Evolutionary conservation across 768 basidiomycete species (phyloP), one percentile per base, ranked within the genome.

Genomic region (Tulasnella sp.): DNA sequence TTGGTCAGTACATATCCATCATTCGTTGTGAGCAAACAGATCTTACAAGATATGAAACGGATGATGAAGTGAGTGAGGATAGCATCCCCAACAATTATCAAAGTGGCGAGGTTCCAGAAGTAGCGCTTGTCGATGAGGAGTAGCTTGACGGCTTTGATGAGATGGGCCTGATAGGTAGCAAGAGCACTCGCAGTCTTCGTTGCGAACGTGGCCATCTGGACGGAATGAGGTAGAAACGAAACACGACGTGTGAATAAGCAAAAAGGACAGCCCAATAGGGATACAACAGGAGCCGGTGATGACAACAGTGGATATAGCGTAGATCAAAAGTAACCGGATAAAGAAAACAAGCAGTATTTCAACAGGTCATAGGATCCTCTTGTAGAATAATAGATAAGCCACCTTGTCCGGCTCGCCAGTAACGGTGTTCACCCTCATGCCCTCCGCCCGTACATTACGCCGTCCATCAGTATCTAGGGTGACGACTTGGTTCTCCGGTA

Each of bases 341-440:
- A 38, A 5, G 34, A 38, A 38, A 38, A 5, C 5, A 15, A 38
- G 5, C 34, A 38, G 15, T 15, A 38, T 38, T n/a, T 15, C 34
- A 38, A 15, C 34, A 38, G 15, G 34, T 38, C 34, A 56, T 30
- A 46, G 30, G n/a, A 56, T 42, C 24, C 42, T 30, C 62, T 83
- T 74, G 71, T 94, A 94, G 69, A 94, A 92, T 70, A 92, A 72
- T 68, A 96, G 69, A 73, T 93, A 96, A 24, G 90, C 90, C 70
- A 84, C 87, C 64, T 84, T 78, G 67, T 86, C 85, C 51, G 64
- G 77, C 74, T 38, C 74, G 69, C 55, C 74, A 77, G 57, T 68
- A 61, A 21, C 73, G 63, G 62, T 64, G 21, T 41, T 41, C 42
- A 44, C 49, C 21, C 49, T 49, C 15, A 43, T 45, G 46, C 67